Evolutionary conservation across 1,139 yeast species (phyloP).

Genomic region (Ogataea hybrid): DNA sequence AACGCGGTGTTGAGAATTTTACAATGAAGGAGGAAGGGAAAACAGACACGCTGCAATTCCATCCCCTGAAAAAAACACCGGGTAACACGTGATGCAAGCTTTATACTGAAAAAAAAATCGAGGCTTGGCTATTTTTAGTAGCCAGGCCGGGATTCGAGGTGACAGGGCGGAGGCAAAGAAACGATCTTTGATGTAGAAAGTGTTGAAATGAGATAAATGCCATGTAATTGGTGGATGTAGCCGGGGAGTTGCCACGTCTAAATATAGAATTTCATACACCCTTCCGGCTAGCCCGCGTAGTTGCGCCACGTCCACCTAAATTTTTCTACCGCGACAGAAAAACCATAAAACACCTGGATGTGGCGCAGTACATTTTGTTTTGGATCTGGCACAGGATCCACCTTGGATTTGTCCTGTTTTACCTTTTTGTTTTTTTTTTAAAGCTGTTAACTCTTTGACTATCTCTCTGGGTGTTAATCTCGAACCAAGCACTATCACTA

Average conservation of each 20-base stretch:
- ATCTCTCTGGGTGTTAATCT: no score
- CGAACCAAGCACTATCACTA: no score
- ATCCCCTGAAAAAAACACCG: constrained; percentile 2
- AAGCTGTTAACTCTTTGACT: no score
- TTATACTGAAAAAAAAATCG: not conserved
- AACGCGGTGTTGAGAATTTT: constrained; percentile 4
- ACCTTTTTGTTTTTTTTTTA: no score
- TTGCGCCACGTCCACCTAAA: constrained; percentile 1
- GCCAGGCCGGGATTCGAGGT: not conserved
- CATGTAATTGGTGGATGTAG: not conserved
- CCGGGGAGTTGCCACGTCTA: not conserved
- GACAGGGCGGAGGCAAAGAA: not conserved
- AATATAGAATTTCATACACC: not conserved
- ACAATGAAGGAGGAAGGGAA: not conserved
- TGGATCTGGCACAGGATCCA: no score
- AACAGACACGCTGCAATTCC: constrained; percentile 2
- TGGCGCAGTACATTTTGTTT: constrained; percentile 8
- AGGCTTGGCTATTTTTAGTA: not conserved
- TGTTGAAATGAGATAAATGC: not conserved
- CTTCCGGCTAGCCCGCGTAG: not conserved
- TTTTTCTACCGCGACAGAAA: constrained; percentile 7
- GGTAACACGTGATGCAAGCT: not conserved
- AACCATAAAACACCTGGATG: constrained; percentile 1
- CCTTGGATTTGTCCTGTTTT: no score
- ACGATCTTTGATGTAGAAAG: not conserved